Evolutionary conservation across 169 alveolate species (phyloP).

Genomic region (Plasmodium fragile): DNA sequence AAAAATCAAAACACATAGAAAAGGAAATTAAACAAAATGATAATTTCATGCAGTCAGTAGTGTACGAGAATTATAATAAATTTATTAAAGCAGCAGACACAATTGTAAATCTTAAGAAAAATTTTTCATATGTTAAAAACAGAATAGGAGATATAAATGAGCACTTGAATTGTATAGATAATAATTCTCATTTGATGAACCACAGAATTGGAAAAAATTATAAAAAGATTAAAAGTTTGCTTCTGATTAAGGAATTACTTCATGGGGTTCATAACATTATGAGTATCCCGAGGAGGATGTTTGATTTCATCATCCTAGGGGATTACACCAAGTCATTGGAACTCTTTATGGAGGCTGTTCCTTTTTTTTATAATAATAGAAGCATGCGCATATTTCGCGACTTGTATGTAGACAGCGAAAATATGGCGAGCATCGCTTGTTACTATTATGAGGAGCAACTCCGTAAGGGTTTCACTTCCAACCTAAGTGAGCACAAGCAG

Average conservation of each 20-base stretch:
- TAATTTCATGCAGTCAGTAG: constrained; percentile 89
- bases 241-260: constrained; percentile 60
- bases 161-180: constrained; percentile 30
- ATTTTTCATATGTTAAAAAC: constrained; percentile 74
- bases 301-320: background rate
- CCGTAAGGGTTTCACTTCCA: background rate
- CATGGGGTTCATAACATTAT: constrained; percentile 41
- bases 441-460: constrained; percentile 14
- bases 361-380: constrained; percentile 47
- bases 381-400: constrained; percentile 4
- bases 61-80: constrained; percentile 91
- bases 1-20: constrained; percentile 36
- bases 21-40: constrained; percentile 80
- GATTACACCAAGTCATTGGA: constrained; percentile 23
- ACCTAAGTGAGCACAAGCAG: background rate
- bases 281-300: constrained; percentile 67
- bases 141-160: constrained; percentile 54
- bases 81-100: constrained; percentile 92
- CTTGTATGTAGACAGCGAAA: constrained; percentile 43
- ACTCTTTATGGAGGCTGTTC: constrained; percentile 49
- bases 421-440: constrained; percentile 67
- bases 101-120: constrained; percentile 81
- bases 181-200: constrained; percentile 10
- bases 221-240: constrained; percentile 38
- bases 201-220: constrained; percentile 1